A percentile compares a stretch with the other conserved stretches of the same genome.
These are phyloP conservation scores for Nicotiana sylvestris DNA, from an alignment of 257 asterid genomes.

Conservation along the genomic window DNA sequence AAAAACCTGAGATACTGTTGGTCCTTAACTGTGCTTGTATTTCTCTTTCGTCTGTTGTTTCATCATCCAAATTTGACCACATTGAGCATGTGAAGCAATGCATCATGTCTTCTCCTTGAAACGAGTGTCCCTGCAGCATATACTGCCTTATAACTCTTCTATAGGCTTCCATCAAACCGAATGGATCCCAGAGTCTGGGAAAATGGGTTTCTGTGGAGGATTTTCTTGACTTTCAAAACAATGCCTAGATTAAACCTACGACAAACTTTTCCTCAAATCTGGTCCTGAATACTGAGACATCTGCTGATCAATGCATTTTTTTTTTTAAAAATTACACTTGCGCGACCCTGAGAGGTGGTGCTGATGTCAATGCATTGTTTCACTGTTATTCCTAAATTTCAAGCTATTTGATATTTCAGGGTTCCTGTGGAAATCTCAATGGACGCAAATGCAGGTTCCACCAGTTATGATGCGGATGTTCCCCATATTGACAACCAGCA, in stretches of 20 bases:
- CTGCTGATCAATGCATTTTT: background rate
- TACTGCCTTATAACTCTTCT: background rate
- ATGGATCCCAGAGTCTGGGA: background rate
- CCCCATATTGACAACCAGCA: slow-evolving; percentile 34
- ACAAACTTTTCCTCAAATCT: background rate
- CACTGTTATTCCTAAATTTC: slow-evolving; percentile 1
- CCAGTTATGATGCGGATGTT: slow-evolving; percentile 35
- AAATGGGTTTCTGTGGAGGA: background rate
- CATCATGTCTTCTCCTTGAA: background rate
- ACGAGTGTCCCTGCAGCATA: background rate
- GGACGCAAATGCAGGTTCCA: slow-evolving; percentile 45
- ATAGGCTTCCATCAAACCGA: background rate
- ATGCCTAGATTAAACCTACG: background rate
- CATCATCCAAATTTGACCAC: background rate
- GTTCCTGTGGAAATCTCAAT: slow-evolving; percentile 41
- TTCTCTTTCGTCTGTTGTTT: background rate
- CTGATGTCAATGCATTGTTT: background rate
- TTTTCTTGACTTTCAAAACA: background rate
- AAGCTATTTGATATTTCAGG: slow-evolving; percentile 35
- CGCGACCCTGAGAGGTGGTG: background rate
- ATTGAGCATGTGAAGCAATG: background rate
- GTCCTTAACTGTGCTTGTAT: background rate
- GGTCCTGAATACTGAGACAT: background rate
- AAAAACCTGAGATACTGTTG: background rate
- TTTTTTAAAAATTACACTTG: background rate